Conservation (phyloP, 1,284 basidiomycete genomes). For the Sporisorium graminicola region DNA sequence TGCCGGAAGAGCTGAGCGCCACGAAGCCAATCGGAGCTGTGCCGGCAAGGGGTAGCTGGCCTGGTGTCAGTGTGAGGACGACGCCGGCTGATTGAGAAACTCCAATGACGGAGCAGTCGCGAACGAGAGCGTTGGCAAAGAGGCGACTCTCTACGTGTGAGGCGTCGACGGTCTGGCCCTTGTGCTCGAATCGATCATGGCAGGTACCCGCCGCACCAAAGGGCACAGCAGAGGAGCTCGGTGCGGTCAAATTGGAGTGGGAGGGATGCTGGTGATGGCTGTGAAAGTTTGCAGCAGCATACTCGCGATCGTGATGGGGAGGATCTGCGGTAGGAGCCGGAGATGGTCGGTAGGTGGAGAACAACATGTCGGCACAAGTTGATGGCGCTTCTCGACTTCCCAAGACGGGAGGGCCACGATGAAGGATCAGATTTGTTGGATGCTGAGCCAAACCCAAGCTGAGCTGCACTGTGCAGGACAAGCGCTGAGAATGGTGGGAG, state of each 20-base stretch:
- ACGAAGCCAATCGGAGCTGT: constrained; percentile 33
- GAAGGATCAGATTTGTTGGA: neutral
- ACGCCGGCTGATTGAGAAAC: constrained; percentile 25
- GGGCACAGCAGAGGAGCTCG: constrained; percentile 1
- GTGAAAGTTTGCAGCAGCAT: constrained; percentile 9
- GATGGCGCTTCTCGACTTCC: neutral
- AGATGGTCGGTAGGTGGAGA: constrained; percentile 27
- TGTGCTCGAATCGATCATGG: constrained; percentile 35
- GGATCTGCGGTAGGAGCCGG: constrained; percentile 9
- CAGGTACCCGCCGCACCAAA: constrained; percentile 3
- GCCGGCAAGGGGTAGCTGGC: neutral
- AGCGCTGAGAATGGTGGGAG: neutral
- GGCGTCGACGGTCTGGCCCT: constrained; percentile 15
- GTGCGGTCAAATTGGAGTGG: neutral
- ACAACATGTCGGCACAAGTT: constrained; percentile 17
- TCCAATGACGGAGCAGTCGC: constrained; percentile 45
- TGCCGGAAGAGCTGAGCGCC: constrained; percentile 28
- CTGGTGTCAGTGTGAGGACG: constrained; percentile 11
- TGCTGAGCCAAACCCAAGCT: neutral
- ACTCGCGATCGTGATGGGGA: constrained; percentile 2
- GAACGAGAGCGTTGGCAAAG: constrained; percentile 25
- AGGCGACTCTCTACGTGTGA: constrained; percentile 29
- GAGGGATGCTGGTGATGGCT: neutral
- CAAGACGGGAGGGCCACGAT: neutral
- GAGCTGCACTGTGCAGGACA: neutral